These are phyloP conservation scores for Mycena leptocephala DNA, from an alignment of 768 basidiomycete species.

Conservation along the genomic window DNA sequence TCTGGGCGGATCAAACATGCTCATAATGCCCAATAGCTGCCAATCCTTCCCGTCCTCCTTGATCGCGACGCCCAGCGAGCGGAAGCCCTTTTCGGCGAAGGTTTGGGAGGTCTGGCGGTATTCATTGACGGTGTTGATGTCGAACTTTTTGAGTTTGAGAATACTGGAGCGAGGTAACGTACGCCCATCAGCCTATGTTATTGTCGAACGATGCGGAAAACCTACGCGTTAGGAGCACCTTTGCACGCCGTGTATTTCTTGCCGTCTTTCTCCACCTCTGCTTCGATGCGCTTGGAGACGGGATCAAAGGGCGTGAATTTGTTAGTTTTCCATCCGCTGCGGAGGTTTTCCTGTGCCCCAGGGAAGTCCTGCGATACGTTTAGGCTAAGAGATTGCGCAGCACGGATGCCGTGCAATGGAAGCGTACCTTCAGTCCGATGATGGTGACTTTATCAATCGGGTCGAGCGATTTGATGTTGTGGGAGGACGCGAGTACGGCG, in stretches of 20 bases:
- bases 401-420: neutral
- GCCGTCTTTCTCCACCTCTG: conserved; percentile 62
- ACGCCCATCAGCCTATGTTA: neutral
- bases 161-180: conserved; percentile 49
- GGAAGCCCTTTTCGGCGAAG: conserved; percentile 62
- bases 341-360: conserved; percentile 59
- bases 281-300: conserved; percentile 67
- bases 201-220: neutral
- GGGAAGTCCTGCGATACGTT: conserved; percentile 54
- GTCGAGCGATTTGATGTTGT: conserved; percentile 62
- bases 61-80: conserved; percentile 62
- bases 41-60: conserved; percentile 60
- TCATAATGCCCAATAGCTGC: conserved; percentile 57
- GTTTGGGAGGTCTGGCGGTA: conserved; percentile 54
- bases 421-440: conserved; percentile 51
- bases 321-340: conserved; percentile 59
- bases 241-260: conserved; percentile 60
- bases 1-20: conserved; percentile 65
- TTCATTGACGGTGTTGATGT: conserved; percentile 46
- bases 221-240: conserved; percentile 62
- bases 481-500: conserved; percentile 63
- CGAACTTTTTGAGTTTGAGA: conserved; percentile 56
- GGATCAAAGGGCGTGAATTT: conserved; percentile 67
- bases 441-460: conserved; percentile 67
- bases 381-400: too few species aligned